phyloP scores from a whole-genome alignment of 352 stramenopile genomes.

The Phytophthora pluvialis region DNA sequence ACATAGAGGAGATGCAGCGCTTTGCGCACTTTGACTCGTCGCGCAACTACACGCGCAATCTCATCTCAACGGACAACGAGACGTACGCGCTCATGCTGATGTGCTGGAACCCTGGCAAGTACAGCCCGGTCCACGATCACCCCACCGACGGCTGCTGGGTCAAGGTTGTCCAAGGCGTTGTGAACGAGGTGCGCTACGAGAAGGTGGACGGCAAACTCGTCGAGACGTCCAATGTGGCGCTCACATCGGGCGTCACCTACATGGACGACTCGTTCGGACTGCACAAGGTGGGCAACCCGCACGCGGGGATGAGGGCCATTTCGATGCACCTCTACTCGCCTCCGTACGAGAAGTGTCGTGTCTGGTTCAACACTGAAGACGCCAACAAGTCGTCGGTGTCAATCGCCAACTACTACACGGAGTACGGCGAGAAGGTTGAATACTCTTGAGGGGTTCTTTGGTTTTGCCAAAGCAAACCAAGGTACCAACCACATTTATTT shows the following conservation, averaged over 20 bases:
- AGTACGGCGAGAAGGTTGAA: slow-evolving; percentile 69
- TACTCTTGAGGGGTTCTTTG: slow-evolving; percentile 24
- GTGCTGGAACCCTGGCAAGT: slow-evolving; percentile 93
- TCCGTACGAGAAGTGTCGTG: slow-evolving; percentile 91
- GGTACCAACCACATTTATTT: neutral
- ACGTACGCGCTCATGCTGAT: slow-evolving; percentile 94
- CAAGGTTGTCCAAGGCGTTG: slow-evolving; percentile 82
- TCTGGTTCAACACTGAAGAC: slow-evolving; percentile 82
- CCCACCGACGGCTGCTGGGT: slow-evolving; percentile 93
- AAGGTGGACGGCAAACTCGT: slow-evolving; percentile 47
- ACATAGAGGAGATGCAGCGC: slow-evolving; percentile 65
- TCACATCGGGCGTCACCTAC: slow-evolving; percentile 82
- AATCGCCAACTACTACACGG: slow-evolving; percentile 83
- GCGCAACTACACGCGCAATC: slow-evolving; percentile 94
- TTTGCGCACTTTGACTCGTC: slow-evolving; percentile 87
- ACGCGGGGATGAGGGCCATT: slow-evolving; percentile 77
- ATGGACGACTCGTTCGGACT: slow-evolving; percentile 93
- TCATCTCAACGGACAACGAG: slow-evolving; percentile 93
- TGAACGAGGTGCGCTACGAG: slow-evolving; percentile 92
- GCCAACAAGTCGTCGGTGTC: slow-evolving; percentile 69
- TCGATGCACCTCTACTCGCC: slow-evolving; percentile 94
- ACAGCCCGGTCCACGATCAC: slow-evolving; percentile 94
- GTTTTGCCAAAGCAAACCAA: slow-evolving; percentile 3
- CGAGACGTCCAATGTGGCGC: slow-evolving; percentile 65
- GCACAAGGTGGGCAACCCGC: slow-evolving; percentile 92